Percentiles rank a stretch among this genome's conserved stretches.
phyloP scores from a whole-genome alignment of 768 basidiomycete genomes.

The Lyophyllum decastes region DNA sequence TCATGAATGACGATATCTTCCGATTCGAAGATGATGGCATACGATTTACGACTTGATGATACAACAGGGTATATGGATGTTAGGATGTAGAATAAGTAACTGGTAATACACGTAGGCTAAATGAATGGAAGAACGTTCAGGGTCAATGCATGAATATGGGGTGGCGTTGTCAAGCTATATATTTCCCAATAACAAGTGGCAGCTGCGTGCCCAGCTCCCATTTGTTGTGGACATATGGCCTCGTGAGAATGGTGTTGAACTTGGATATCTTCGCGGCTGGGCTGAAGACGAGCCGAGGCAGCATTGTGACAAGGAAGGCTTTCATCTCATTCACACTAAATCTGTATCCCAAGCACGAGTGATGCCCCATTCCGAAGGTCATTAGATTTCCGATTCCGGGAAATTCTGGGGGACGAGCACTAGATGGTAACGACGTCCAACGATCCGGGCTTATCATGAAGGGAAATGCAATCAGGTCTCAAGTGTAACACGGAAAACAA shows the following conservation, averaged over 20 bases:
- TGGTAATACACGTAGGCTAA: neutral
- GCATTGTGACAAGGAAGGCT: conserved; percentile 45
- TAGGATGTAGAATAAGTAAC: conserved; percentile 12
- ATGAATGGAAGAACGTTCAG: neutral
- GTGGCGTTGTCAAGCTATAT: neutral
- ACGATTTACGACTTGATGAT: neutral
- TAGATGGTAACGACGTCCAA: conserved; percentile 43
- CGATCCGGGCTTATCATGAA: conserved; percentile 48
- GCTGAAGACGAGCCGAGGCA: conserved; percentile 47
- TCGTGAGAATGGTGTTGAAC: conserved; percentile 49
- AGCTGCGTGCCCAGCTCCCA: conserved; percentile 41
- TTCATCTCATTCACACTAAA: conserved; percentile 54
- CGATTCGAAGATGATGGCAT: neutral
- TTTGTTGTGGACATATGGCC: conserved; percentile 46
- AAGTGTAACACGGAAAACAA: neutral
- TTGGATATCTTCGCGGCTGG: conserved; percentile 45
- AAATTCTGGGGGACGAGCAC: conserved; percentile 34
- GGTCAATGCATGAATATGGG: neutral
- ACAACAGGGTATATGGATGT: conserved; percentile 12
- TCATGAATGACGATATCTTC: neutral
- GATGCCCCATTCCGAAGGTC: conserved; percentile 55
- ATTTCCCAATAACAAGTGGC: conserved; percentile 35
- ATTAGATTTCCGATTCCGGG: conserved; percentile 52
- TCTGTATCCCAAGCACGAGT: conserved; percentile 50
- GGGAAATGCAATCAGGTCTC: conserved; percentile 3